Base-by-base conservation (phyloP, 1,284 basidiomycete species). In the Cystobasidium sp. region DNA sequence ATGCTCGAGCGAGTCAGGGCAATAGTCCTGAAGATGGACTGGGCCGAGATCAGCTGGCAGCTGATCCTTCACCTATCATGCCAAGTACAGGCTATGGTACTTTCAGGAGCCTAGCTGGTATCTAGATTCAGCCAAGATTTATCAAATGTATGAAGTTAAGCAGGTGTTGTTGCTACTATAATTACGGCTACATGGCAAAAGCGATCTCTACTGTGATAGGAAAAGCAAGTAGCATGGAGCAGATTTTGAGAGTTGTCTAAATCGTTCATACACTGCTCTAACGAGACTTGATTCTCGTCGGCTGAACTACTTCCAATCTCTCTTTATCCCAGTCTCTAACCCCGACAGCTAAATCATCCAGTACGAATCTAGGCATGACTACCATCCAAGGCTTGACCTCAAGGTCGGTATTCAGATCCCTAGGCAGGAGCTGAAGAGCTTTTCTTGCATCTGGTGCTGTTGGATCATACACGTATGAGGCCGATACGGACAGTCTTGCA, bases 281-380 rank as follows among this genome's bases (percentile, higher is more conserved):
- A 61, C 59, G 59, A 44, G 12, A 8, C n/a, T 61, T 61, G 18
- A 14, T 20, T 12, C 41, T 24, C 6, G 39, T 16, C 18, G 4
- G 18, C 14, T 49, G 44, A n/a, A 20, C 9, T 10, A 37, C 41
- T 52, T 72, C 69, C 31, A 64, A 46, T n/a, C 62, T 44, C 44
- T 72, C 69, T 55, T 49, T 64, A 47, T 72, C 69, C 69, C 69
- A 72, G 18, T 64, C 61, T 65, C 69, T 37, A 4, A 72, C 61
- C 6, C 69, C 69, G 16, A 65, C 51, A 3, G 37, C 51, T 6
- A 51, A 20, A 14, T 65, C 69, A 52, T 56, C 69, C 10, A 72
- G 61, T 41, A 64, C 56, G 22, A 52, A 59, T 53, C 24, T 46
- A 10, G 69, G 69, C 44, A 72, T 12, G 4, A 53, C 52, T 37